Evolutionary conservation across 768 basidiomycete species (phyloP).

Genomic region (Serendipita sp.): DNA sequence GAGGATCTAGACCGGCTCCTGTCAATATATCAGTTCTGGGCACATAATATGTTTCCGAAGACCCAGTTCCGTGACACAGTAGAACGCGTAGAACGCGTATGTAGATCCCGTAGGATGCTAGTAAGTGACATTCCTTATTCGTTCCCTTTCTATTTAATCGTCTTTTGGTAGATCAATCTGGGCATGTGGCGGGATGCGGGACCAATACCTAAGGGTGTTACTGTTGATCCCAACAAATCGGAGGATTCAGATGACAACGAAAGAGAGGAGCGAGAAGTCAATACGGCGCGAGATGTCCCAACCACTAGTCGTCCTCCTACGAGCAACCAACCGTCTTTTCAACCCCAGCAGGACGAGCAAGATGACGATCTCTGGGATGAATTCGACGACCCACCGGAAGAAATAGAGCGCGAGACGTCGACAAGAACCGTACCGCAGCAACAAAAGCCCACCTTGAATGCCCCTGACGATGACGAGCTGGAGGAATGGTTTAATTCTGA

Average conservation of each 20-base stretch:
- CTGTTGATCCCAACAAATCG: slow-evolving; percentile 1
- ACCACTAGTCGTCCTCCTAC: not conserved
- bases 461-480: not conserved
- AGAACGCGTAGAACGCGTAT: slow-evolving; percentile 70
- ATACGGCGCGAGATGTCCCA: not conserved
- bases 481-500: slow-evolving; percentile 5
- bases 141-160: slow-evolving; percentile 5
- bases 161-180: slow-evolving; percentile 36
- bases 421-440: too few relatives aligned
- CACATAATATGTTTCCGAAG: slow-evolving; percentile 83
- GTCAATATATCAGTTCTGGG: slow-evolving; percentile 85
- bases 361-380: not conserved
- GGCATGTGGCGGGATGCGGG: slow-evolving; percentile 66
- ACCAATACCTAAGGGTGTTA: slow-evolving; percentile 9
- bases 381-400: not conserved
- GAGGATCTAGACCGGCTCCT: slow-evolving; percentile 67
- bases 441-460: too few relatives aligned
- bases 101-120: slow-evolving; percentile 71
- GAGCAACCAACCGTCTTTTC: not conserved
- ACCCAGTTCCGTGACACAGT: slow-evolving; percentile 78
- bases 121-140: slow-evolving; percentile 24
- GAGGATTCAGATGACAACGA: slow-evolving; percentile 11
- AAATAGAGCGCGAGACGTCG: not conserved
- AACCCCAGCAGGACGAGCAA: not conserved
- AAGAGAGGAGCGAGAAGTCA: slow-evolving; percentile 13